Evolutionary conservation across 495 filamentous ascomycete species (phyloP).

Genomic region (Cladorrhinum samala): DNA sequence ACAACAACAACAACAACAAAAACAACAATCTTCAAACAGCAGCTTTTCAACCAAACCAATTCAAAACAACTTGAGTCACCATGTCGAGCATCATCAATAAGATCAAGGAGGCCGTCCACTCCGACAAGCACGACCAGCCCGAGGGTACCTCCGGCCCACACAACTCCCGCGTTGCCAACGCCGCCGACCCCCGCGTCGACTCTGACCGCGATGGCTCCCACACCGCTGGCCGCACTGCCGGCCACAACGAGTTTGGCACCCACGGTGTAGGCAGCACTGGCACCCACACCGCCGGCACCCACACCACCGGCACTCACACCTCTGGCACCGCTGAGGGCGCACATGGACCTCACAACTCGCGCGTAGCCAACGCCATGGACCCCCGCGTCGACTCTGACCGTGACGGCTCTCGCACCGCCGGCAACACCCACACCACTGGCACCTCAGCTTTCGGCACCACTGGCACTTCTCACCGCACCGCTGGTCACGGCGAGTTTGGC

Average conservation of each 20-base stretch:
- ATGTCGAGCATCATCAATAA: slow-evolving; percentile 70
- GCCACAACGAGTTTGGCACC: too few species aligned
- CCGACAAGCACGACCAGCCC: slow-evolving; percentile 31
- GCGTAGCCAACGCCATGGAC: slow-evolving; percentile 40
- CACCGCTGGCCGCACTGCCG: slow-evolving; percentile 26
- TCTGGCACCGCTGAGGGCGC: slow-evolving; percentile 20
- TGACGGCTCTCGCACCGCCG: slow-evolving; percentile 25
- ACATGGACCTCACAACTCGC: slow-evolving; percentile 33
- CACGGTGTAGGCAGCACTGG: slow-evolving; percentile 21
- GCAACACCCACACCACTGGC: slow-evolving; percentile 22
- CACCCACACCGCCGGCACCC: slow-evolving; percentile 6
- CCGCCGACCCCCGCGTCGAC: slow-evolving; percentile 45
- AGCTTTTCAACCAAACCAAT: too few species aligned
- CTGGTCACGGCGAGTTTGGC: background rate
- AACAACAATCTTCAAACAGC: slow-evolving; percentile 3
- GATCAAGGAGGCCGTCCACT: slow-evolving; percentile 61
- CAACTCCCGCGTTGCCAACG: slow-evolving; percentile 35
- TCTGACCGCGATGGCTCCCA: slow-evolving; percentile 34
- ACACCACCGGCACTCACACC: slow-evolving; percentile 5
- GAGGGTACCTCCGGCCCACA: slow-evolving; percentile 39
- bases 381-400: slow-evolving; percentile 45
- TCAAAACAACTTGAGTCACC: slow-evolving; percentile 27
- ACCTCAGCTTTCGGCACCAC: slow-evolving; percentile 5
- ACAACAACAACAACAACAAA: slow-evolving; percentile 4
- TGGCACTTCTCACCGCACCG: slow-evolving; percentile 15